These are phyloP conservation scores for Dichomitus squalens DNA, from an alignment of 1,284 basidiomycete species.

Conservation along the genomic window DNA sequence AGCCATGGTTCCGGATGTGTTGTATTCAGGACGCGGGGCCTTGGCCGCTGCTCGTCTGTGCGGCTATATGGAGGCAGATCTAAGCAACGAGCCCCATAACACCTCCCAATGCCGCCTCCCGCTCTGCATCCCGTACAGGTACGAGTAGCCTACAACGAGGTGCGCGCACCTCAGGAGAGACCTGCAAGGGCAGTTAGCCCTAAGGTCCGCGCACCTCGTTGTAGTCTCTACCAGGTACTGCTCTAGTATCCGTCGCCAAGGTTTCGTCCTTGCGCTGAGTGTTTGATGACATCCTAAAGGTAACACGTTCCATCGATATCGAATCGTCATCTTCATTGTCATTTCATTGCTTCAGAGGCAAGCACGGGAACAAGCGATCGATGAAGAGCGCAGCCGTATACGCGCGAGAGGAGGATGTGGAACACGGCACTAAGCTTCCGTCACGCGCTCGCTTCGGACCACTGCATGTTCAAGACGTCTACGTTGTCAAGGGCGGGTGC, in stretches of 20 bases:
- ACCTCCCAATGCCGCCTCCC: too few relatives aligned
- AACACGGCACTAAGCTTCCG: slow-evolving; percentile 1
- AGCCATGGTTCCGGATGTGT: too few relatives aligned
- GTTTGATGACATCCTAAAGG: neutral
- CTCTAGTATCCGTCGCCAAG: neutral
- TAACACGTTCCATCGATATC: neutral
- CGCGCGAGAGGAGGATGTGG: neutral
- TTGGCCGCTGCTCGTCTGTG: too few relatives aligned
- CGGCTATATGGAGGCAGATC: too few relatives aligned
- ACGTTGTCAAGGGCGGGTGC: neutral
- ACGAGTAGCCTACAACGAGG: too few relatives aligned
- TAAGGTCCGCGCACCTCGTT: too few relatives aligned
- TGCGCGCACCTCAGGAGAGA: too few relatives aligned
- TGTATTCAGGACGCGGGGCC: too few relatives aligned
- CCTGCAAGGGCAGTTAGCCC: too few relatives aligned
- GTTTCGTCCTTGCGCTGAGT: neutral
- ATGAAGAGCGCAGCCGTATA: neutral
- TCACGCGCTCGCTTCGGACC: neutral
- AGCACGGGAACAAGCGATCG: slow-evolving; percentile 2
- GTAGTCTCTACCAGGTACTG: too few relatives aligned
- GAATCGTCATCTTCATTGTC: neutral
- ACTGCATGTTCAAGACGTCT: neutral
- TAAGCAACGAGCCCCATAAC: too few relatives aligned
- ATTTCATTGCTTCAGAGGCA: neutral
- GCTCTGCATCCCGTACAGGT: too few relatives aligned